Conservation (phyloP, 108 stramenopile genomes). For the Stephanodiscus triporus region DNA sequence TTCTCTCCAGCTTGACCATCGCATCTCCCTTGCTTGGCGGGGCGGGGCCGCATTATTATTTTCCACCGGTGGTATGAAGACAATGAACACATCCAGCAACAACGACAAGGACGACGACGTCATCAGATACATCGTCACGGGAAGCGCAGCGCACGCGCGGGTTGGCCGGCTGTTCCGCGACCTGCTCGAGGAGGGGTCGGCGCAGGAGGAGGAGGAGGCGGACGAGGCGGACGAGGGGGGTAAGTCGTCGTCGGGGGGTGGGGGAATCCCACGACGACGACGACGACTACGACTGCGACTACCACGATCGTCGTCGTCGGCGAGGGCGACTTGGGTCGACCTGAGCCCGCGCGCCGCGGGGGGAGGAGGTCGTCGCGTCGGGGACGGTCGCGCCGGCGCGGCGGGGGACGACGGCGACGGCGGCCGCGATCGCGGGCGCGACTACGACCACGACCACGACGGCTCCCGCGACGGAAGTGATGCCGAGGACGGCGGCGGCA, state of each 20-base stretch:
- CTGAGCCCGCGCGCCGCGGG: constrained; percentile 22
- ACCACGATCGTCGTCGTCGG: not conserved
- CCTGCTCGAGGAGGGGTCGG: not conserved
- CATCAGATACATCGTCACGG: constrained; percentile 22
- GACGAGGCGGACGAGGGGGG: no score
- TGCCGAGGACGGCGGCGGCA: no score
- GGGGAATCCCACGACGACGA: constrained; percentile 1
- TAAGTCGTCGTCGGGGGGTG: not conserved
- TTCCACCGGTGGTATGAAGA: no score
- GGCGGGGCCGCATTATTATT: no score
- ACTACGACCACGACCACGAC: not conserved
- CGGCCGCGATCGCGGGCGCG: not conserved
- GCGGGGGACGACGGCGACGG: not conserved
- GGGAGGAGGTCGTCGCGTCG: not conserved
- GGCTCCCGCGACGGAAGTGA: not conserved
- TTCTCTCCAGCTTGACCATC: no score
- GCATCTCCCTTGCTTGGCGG: no score
- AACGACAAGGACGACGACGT: not conserved
- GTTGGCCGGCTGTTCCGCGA: constrained; percentile 19
- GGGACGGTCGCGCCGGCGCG: not conserved
- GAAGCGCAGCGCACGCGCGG: constrained; percentile 36
- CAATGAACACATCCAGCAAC: not conserved
- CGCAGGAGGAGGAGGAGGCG: no score
- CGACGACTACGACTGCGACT: not conserved
- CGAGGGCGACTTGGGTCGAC: constrained; percentile 23